Percentiles rank a stretch among this genome's conserved stretches.
Evolutionary conservation across 345 rosid species (phyloP).

Genomic region (Gossypium anomalum): DNA sequence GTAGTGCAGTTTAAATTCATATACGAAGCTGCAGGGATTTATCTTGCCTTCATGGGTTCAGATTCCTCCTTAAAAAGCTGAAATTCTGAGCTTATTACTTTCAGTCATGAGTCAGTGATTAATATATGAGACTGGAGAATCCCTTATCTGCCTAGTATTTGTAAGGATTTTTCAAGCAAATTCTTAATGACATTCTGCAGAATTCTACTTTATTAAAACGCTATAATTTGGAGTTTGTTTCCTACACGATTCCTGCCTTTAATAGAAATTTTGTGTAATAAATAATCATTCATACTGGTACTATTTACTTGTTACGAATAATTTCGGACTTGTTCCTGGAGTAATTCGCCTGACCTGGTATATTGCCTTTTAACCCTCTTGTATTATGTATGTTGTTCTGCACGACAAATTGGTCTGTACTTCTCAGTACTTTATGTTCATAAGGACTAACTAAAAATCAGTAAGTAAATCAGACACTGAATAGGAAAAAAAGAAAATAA

Average conservation of each 20-base stretch:
- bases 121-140: neutral
- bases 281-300: neutral
- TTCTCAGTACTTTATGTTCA: neutral
- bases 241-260: neutral
- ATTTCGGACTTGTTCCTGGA: neutral
- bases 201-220: neutral
- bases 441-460: neutral
- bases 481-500: neutral
- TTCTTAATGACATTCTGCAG: neutral
- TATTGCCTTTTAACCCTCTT: neutral
- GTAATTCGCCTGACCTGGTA: neutral
- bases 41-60: neutral
- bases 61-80: neutral
- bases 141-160: neutral
- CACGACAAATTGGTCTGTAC: neutral
- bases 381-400: neutral
- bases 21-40: neutral
- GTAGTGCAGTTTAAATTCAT: neutral
- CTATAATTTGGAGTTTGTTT: neutral
- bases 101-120: neutral
- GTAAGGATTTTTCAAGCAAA: neutral
- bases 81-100: neutral
- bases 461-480: neutral
- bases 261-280: neutral
- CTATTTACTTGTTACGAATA: neutral